Percentiles rank a stretch among this genome's conserved stretches.
Evolutionary conservation across 768 basidiomycete genomes (phyloP).

Genomic region (Sporobolomyces phaffii): DNA sequence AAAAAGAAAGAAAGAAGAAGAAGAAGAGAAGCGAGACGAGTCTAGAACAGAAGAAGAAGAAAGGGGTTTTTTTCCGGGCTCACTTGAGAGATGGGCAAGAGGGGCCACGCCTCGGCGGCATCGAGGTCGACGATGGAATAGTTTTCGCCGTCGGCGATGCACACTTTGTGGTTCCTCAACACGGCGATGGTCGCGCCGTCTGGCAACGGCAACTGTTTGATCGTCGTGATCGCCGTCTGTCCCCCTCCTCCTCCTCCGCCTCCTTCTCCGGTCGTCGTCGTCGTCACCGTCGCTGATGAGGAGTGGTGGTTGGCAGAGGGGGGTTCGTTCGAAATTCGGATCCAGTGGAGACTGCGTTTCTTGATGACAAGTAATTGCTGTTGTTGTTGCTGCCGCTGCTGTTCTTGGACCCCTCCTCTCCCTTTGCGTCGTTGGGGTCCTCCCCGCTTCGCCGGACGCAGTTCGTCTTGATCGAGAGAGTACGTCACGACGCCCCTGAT

Average conservation of each 20-base stretch:
- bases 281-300: no score
- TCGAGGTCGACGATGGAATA: conserved; percentile 78
- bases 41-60: background rate
- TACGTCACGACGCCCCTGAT: conserved; percentile 73
- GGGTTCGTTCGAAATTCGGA: conserved; percentile 43
- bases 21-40: conserved; percentile 9
- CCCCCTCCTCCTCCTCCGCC: background rate
- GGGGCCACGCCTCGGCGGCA: conserved; percentile 60
- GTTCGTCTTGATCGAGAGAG: conserved; percentile 63
- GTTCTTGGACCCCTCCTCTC: conserved; percentile 30
- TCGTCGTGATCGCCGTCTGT: no score
- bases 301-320: no score
- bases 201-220: conserved; percentile 36
- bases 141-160: conserved; percentile 63
- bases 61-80: conserved; percentile 45
- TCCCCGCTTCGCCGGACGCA: no score
- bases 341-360: conserved; percentile 46
- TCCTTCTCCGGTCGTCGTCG: no score
- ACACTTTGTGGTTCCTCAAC: conserved; percentile 60
- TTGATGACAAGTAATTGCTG: conserved; percentile 46
- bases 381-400: conserved; percentile 24
- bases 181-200: conserved; percentile 50
- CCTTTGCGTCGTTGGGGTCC: no score
- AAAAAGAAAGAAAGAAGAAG: conserved; percentile 40
- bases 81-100: conserved; percentile 75